These are phyloP conservation scores for Yarrowia deformans DNA, from an alignment of 805 yeast species.

Conservation along the genomic window DNA sequence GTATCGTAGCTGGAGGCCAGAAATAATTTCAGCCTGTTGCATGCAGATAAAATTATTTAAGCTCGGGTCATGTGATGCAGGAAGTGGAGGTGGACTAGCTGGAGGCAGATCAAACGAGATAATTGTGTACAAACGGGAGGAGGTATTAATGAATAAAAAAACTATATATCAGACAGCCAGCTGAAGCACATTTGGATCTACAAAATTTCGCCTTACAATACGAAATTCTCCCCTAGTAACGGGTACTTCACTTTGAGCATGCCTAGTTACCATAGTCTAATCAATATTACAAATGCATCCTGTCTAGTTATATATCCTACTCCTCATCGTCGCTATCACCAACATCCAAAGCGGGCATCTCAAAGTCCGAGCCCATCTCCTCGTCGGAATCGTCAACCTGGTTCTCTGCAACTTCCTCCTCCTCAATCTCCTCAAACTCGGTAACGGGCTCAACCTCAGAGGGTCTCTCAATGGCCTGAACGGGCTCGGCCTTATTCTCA, in stretches of 20 bases:
- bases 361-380: slow-evolving; percentile 54
- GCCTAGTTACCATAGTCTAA: neutral
- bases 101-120: too few species aligned
- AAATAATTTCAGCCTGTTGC: slow-evolving; percentile 21
- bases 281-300: neutral
- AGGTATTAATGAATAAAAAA: too few species aligned
- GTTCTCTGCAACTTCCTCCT: slow-evolving; percentile 23
- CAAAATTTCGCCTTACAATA: too few species aligned
- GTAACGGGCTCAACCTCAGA: neutral
- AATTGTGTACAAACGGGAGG: too few species aligned
- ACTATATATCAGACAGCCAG: too few species aligned
- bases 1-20: neutral
- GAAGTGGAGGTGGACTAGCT: neutral
- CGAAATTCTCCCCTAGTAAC: too few species aligned
- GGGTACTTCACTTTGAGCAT: too few species aligned
- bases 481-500: slow-evolving; percentile 15
- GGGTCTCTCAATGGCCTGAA: slow-evolving; percentile 38
- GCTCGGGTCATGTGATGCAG: slow-evolving; percentile 25
- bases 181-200: too few species aligned
- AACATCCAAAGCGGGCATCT: slow-evolving; percentile 57
- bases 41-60: slow-evolving; percentile 34
- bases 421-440: slow-evolving; percentile 2
- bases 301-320: neutral
- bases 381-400: slow-evolving; percentile 38
- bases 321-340: slow-evolving; percentile 54